Conservation (phyloP, 2,329 filamentous ascomycete genomes). For the Calonectria fujianensis region DNA sequence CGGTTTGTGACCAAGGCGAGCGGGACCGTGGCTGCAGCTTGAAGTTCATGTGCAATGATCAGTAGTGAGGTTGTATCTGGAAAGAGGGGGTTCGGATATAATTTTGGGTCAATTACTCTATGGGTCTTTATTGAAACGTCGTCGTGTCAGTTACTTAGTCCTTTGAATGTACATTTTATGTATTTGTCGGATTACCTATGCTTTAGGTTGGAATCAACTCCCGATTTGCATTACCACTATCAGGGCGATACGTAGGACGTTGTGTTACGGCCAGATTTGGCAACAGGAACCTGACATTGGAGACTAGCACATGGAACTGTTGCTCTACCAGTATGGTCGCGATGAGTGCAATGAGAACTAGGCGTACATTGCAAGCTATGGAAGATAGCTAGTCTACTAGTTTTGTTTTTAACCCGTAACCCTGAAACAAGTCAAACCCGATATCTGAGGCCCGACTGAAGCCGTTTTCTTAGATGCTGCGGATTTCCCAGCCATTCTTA, state of each 20-base stretch:
- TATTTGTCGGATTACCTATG: too few species aligned
- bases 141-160: too few species aligned
- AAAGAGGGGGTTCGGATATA: background rate
- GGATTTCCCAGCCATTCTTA: background rate
- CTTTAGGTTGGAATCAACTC: too few species aligned
- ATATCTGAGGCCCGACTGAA: too few species aligned
- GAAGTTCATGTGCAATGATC: background rate
- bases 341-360: background rate
- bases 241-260: background rate
- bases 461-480: background rate
- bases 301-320: background rate
- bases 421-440: too few species aligned
- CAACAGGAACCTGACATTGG: background rate
- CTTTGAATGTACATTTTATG: too few species aligned
- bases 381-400: background rate
- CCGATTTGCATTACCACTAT: background rate
- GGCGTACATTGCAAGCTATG: background rate
- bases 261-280: background rate
- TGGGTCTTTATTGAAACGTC: background rate
- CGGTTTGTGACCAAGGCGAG: background rate
- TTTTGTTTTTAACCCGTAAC: background rate
- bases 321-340: background rate
- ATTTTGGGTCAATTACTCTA: background rate
- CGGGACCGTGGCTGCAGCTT: background rate
- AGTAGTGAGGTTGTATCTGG: background rate